Percentiles rank a stretch among this genome's conserved stretches.
phyloP scores from a whole-genome alignment of 768 basidiomycete genomes.

The Rhodocollybia butyracea region DNA sequence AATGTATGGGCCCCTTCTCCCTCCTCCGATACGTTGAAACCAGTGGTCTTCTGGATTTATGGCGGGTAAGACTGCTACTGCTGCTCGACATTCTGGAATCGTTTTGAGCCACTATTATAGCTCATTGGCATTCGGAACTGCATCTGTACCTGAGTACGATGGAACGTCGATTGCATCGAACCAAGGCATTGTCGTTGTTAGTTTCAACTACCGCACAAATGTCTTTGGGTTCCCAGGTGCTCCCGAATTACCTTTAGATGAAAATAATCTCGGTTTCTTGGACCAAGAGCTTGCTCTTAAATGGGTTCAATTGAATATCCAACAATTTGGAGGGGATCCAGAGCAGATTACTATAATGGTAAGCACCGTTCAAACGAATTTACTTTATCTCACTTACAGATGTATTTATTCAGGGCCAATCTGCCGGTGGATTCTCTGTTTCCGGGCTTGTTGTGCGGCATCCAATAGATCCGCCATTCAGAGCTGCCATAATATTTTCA shows the following conservation, averaged over 20 bases:
- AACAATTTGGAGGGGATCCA: constrained; percentile 31
- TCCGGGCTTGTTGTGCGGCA: neutral
- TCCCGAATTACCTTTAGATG: constrained; percentile 29
- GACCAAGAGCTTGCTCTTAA: constrained; percentile 39
- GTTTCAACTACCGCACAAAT: constrained; percentile 28
- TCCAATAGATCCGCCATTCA: neutral
- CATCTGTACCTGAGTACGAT: neutral
- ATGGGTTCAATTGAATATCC: constrained; percentile 38
- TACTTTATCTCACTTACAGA: neutral
- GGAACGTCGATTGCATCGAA: constrained; percentile 5
- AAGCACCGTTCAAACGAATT: constrained; percentile 19
- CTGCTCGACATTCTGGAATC: neutral
- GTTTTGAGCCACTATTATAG: constrained; percentile 16
- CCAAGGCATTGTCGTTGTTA: constrained; percentile 29
- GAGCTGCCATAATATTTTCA: neutral
- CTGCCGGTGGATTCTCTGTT: neutral
- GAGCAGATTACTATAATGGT: constrained; percentile 27
- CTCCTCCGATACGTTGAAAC: neutral
- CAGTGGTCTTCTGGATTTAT: constrained; percentile 9
- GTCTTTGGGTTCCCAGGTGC: constrained; percentile 30
- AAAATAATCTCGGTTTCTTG: constrained; percentile 36
- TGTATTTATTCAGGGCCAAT: neutral
- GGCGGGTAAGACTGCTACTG: constrained; percentile 4
- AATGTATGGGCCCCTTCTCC: constrained; percentile 8
- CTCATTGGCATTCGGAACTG: constrained; percentile 5